Evolutionary conservation across 2,329 filamentous ascomycete species (phyloP), one percentile per base, ranked within the genome.

Genomic region (Phoma sp.): DNA sequence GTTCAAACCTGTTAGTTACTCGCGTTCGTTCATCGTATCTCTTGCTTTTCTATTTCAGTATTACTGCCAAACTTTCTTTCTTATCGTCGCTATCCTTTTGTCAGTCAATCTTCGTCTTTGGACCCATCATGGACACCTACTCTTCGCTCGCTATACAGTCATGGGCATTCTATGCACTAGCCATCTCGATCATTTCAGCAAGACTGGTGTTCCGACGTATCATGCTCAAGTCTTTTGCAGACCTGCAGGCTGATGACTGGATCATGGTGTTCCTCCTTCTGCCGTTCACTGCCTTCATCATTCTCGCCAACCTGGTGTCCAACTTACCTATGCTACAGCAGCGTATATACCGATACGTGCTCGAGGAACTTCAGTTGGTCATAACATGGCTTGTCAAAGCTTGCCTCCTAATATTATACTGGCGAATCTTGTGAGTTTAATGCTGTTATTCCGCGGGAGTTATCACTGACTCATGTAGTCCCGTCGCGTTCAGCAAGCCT

Each of bases 181-280:
- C 60, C 4, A 50, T 67, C 4, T 61, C 57, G n/a, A 38, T 69
- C 19, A 62, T 72, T 24, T 41, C 63, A 8, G 58, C 63, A 37
- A 59, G 69, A 55, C 47, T 68, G 61, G 36, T 61, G 3, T 68
- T 58, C 21, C 65, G 69, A 21, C 55, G 57, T 15, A 59, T 67
- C 5, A 65, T 61, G 15, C 61, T 72, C 21, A 58, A 63, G 8
- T 65, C 62, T 6, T 51, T 65, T 19, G 48, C 38, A 24, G 63
- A 62, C 22, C 53, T 72, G 15, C 69, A 72, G 49, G 39, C 52
- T 9, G 69, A 72, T 55, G 69, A 72, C 45, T 72, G 63, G 64
- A 27, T 69, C 3, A 70, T 70, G 68, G 22, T 68, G 3, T 57
- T 61, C n/a, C 41, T 69, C 17, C 13, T 69, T 13, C 48, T 63